Base-by-base conservation (phyloP, 345 rosid genomes). In the Citrus sinensis region DNA sequence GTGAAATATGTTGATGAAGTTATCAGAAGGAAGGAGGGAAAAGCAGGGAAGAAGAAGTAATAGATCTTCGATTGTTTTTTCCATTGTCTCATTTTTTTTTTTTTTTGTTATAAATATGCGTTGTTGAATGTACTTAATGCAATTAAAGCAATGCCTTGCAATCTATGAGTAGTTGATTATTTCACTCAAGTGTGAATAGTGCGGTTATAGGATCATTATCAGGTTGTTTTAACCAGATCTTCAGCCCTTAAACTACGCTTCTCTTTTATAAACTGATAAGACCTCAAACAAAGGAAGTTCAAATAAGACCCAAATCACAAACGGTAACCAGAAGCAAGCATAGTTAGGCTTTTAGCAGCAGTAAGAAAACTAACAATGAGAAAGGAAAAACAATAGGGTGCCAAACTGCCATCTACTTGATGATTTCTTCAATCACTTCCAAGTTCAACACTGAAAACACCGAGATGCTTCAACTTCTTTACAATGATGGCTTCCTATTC, bases 1-100 rank as follows among this genome's bases (percentile, higher is more conserved):
- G 94, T 92, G 73, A 96, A 90, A 81, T 96, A 96, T 78, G 93
- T 87, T 0, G 89, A 94, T 76, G 99, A 96, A 87, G 76, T 91
- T 63, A 79, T 91, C 61, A 80, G 92, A 79, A 83, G 94, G 83
- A 96, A 96, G 87, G 99, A 92, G 82, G 97, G 99, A 3, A 96
- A 96, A 87, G 97, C 99, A 30, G 98, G 97, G 71, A 96, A 96
- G 90, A 96, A 93, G 90, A 92, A 94, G 91, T 92, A 84, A 82
- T 78, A 64, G 30, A 46, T 62, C 58, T 49, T 74, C 37, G 0
- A 6, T 73, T 63, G 32, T 42, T 66, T 76, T 35, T 40, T 66
- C 27, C 22, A 10, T 63, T 11, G 17, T 67, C 29, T 62, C 14
- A 3, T 16, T 54, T 14, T 68, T 7, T 22, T 70, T 2, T 42